These are phyloP conservation scores for Hebeloma cylindrosporum DNA, from an alignment of 768 basidiomycete genomes.

Conservation along the genomic window DNA sequence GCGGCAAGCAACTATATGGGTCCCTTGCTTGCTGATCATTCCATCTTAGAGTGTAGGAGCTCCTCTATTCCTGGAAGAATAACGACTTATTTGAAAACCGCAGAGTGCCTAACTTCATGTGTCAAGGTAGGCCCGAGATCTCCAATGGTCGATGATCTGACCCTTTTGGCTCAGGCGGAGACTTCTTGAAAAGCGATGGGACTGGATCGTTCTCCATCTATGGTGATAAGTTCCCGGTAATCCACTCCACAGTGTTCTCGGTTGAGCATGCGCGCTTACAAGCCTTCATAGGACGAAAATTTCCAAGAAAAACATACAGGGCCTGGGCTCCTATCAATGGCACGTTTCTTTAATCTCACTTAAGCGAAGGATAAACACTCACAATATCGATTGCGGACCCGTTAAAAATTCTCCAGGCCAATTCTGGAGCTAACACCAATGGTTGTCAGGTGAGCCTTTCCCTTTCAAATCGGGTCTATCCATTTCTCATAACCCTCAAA, in stretches of 20 bases:
- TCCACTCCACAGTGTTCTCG: conserved; percentile 20
- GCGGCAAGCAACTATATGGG: neutral
- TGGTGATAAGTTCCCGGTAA: conserved; percentile 87
- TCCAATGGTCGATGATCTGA: neutral
- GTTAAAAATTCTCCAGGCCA: conserved; percentile 57
- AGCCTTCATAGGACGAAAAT: conserved; percentile 77
- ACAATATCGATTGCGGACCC: conserved; percentile 1
- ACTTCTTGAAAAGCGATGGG: conserved; percentile 93
- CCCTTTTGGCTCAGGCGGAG: conserved; percentile 61
- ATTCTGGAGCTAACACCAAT: conserved; percentile 92
- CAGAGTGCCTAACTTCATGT: conserved; percentile 94
- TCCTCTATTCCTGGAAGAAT: conserved; percentile 6
- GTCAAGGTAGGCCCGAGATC: conserved; percentile 62
- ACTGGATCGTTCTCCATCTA: conserved; percentile 98
- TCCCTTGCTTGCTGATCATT: conserved; percentile 17
- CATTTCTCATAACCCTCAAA: conserved; percentile 30
- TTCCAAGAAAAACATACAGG: conserved; percentile 87
- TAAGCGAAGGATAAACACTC: too few relatives aligned
- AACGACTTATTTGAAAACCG: conserved; percentile 15
- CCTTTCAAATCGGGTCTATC: neutral
- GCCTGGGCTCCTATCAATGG: conserved; percentile 92
- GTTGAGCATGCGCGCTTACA: neutral
- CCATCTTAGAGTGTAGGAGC: conserved; percentile 65
- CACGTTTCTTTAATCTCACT: conserved; percentile 26
- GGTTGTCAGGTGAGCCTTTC: conserved; percentile 69